Percentiles rank a stretch among this genome's conserved stretches.
phyloP scores from a whole-genome alignment of 2,329 filamentous ascomycete species.

The Xylariaceae sp. region DNA sequence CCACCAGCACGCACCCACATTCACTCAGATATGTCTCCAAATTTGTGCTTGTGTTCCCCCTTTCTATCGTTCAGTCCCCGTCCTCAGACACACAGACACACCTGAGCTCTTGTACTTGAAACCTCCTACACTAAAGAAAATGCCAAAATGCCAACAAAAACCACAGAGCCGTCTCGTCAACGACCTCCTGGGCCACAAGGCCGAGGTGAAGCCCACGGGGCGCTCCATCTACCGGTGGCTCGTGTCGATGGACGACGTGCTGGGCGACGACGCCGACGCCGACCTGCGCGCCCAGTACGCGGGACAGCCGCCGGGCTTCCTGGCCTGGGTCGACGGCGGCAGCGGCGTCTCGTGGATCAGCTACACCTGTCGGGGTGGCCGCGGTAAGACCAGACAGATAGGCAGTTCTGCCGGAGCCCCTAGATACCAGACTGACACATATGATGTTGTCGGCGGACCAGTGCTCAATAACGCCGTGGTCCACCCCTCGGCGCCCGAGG shows the following conservation, averaged over 20 bases:
- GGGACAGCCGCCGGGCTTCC: conserved; percentile 8
- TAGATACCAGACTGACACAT: too few species aligned
- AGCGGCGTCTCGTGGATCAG: conserved; percentile 8
- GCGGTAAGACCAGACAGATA: too few species aligned
- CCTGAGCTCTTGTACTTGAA: too few species aligned
- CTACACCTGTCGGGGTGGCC: conserved; percentile 10
- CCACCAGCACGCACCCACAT: too few species aligned
- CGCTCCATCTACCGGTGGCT: conserved; percentile 16
- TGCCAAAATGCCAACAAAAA: too few species aligned
- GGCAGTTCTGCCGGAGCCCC: too few species aligned
- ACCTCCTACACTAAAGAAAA: too few species aligned
- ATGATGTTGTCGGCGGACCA: too few species aligned
- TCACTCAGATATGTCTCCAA: too few species aligned
- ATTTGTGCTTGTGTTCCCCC: too few species aligned
- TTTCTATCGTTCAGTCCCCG: too few species aligned
- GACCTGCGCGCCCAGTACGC: conserved; percentile 7
- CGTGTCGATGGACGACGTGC: conserved; percentile 9
- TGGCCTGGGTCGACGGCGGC: conserved; percentile 6
- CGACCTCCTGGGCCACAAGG: conserved; percentile 8
- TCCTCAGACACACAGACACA: too few species aligned
- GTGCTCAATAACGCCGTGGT: conserved; percentile 11
- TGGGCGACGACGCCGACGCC: conserved; percentile 2
- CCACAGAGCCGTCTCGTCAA: conserved; percentile 8
- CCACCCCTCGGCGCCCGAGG: conserved; percentile 5
- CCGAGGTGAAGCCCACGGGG: conserved; percentile 7